These are phyloP conservation scores for Exophiala sideris DNA, from an alignment of 2,329 filamentous ascomycete genomes.

Conservation along the genomic window DNA sequence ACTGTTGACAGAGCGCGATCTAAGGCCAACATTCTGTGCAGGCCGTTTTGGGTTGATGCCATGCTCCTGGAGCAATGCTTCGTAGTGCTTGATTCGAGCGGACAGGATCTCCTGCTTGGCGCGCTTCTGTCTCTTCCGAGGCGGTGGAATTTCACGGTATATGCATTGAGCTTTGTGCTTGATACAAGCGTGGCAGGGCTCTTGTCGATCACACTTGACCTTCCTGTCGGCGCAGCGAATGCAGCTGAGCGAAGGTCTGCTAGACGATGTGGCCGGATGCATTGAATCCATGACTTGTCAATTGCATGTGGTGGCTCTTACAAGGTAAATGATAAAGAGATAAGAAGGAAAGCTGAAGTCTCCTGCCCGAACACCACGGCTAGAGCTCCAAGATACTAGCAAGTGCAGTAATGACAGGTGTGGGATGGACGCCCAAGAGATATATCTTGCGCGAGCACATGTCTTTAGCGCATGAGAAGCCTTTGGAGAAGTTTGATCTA, in stretches of 20 bases:
- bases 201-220: constrained; percentile 42
- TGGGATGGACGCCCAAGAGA: too few relatives aligned
- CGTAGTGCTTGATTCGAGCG: constrained; percentile 18
- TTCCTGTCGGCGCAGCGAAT: constrained; percentile 40
- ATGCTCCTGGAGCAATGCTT: constrained; percentile 19
- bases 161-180: constrained; percentile 37
- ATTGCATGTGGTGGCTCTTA: too few relatives aligned
- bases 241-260: constrained; percentile 26
- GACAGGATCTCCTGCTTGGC: constrained; percentile 9
- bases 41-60: constrained; percentile 16
- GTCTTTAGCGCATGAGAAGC: too few relatives aligned
- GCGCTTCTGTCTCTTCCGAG: constrained; percentile 21
- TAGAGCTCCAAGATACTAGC: too few relatives aligned
- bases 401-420: too few relatives aligned
- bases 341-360: too few relatives aligned
- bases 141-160: constrained; percentile 28
- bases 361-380: too few relatives aligned
- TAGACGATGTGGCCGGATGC: too few relatives aligned
- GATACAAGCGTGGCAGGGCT: constrained; percentile 45
- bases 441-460: too few relatives aligned
- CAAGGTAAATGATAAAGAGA: too few relatives aligned
- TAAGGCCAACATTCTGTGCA: background rate
- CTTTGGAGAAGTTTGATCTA: too few relatives aligned
- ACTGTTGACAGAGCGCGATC: background rate
- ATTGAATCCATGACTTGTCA: too few relatives aligned